Percentiles rank a stretch among this genome's conserved stretches.
Evolutionary conservation across 192 early-diverging fungal species (phyloP).

Genomic region (Backusella morwellensis): DNA sequence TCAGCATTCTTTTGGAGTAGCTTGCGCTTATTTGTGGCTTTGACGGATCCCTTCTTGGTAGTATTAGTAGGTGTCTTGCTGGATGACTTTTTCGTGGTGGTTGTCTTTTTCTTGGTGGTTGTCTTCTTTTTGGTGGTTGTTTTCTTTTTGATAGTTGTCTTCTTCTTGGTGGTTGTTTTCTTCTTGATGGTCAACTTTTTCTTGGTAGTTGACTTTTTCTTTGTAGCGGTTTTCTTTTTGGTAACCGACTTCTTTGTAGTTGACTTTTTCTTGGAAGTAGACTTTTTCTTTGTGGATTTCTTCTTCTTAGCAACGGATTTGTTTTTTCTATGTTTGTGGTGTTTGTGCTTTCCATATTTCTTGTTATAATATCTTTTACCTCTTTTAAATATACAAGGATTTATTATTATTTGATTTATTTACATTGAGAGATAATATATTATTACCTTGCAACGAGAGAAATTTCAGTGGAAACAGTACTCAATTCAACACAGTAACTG

Average conservation of each 20-base stretch:
- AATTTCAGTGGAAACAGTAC: background rate
- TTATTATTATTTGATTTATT: background rate
- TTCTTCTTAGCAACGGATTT: background rate
- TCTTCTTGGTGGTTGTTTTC: background rate
- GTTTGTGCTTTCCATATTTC: background rate
- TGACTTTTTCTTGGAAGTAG: too few relatives aligned
- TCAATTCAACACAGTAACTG: background rate
- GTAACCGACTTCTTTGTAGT: background rate
- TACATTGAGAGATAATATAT: background rate
- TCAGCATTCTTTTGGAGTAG: slow-evolving; percentile 25
- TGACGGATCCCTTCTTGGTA: background rate
- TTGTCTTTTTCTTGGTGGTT: background rate
- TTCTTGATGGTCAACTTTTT: background rate
- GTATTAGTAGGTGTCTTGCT: background rate
- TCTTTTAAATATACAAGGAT: background rate
- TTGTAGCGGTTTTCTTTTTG: background rate
- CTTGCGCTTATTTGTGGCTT: slow-evolving; percentile 18
- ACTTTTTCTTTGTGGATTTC: too few relatives aligned
- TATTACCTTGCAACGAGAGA: background rate
- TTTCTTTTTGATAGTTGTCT: slow-evolving; percentile 4
- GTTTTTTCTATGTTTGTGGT: background rate
- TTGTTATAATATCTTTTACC: background rate
- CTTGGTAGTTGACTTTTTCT: background rate
- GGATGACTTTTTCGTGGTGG: background rate
- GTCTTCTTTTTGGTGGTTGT: background rate